These are phyloP conservation scores for Neltuma alba DNA, from an alignment of 306 rosid species.

Conservation along the genomic window DNA sequence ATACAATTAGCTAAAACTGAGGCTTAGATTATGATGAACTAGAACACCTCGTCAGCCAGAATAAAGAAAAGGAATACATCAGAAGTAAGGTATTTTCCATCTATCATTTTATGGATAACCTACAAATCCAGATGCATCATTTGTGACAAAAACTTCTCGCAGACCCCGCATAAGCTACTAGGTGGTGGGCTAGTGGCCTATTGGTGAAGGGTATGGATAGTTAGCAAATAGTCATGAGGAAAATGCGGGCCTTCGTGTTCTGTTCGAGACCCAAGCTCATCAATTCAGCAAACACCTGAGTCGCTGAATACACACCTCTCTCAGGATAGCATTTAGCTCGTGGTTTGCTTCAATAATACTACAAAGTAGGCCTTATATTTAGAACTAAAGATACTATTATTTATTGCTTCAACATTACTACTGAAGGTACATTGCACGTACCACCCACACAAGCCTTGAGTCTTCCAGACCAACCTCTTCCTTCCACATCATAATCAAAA, in stretches of 20 bases:
- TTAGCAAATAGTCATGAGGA: not conserved
- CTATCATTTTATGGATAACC: not conserved
- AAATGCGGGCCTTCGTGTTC: not conserved
- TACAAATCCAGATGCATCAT: not conserved
- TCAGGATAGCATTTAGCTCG: constrained; percentile 24
- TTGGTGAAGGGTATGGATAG: not conserved
- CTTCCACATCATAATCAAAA: too few species aligned
- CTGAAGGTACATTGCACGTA: too few species aligned
- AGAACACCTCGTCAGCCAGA: not conserved
- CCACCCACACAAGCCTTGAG: too few species aligned
- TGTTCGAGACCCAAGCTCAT: not conserved
- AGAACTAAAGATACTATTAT: too few species aligned
- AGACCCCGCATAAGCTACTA: not conserved
- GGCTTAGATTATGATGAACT: not conserved
- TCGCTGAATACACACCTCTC: not conserved
- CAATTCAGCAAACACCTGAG: not conserved
- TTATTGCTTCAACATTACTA: too few species aligned
- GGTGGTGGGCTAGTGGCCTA: not conserved
- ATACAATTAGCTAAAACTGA: not conserved
- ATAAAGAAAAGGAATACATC: not conserved
- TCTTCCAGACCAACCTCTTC: too few species aligned
- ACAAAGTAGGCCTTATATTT: too few species aligned
- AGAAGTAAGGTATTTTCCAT: not conserved
- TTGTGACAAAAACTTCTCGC: not conserved
- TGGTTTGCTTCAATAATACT: constrained; percentile 34